Evolutionary conservation across 2,329 filamentous ascomycete species (phyloP).

Genomic region (Xylaria sp.): DNA sequence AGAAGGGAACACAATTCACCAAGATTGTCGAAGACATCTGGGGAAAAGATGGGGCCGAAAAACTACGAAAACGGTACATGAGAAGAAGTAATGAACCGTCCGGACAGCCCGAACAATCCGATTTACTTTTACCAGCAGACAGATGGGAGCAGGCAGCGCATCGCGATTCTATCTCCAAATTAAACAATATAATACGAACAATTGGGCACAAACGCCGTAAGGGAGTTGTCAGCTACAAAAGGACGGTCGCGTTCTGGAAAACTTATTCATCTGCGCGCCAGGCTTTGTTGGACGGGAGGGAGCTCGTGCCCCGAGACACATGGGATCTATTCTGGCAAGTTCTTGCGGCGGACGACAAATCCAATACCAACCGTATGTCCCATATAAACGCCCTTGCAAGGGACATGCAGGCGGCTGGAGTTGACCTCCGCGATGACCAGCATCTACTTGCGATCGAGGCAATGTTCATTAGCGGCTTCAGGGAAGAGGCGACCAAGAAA

Average conservation of each 20-base stretch:
- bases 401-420: conserved; percentile 65
- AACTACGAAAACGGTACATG: conserved; percentile 32
- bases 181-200: conserved; percentile 34
- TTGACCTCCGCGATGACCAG: conserved; percentile 58
- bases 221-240: conserved; percentile 17
- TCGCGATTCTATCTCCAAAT: conserved; percentile 19
- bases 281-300: conserved; percentile 49
- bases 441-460: conserved; percentile 70
- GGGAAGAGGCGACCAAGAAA: conserved; percentile 60
- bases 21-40: conserved; percentile 33
- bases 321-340: conserved; percentile 70
- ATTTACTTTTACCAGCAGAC: conserved; percentile 17
- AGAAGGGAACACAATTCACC: conserved; percentile 27
- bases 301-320: conserved; percentile 59
- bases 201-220: conserved; percentile 20
- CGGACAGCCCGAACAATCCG: conserved; percentile 5
- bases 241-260: conserved; percentile 45
- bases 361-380: conserved; percentile 58
- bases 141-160: conserved; percentile 16
- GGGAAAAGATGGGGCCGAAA: conserved; percentile 35
- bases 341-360: conserved; percentile 53
- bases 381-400: conserved; percentile 65
- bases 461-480: conserved; percentile 64
- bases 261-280: conserved; percentile 52
- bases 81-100: too few species aligned